A percentile compares a stretch with the other conserved stretches of the same genome.
Conservation (phyloP, 2,329 filamentous ascomycete genomes). For the Fusarium guadeloupense region DNA sequence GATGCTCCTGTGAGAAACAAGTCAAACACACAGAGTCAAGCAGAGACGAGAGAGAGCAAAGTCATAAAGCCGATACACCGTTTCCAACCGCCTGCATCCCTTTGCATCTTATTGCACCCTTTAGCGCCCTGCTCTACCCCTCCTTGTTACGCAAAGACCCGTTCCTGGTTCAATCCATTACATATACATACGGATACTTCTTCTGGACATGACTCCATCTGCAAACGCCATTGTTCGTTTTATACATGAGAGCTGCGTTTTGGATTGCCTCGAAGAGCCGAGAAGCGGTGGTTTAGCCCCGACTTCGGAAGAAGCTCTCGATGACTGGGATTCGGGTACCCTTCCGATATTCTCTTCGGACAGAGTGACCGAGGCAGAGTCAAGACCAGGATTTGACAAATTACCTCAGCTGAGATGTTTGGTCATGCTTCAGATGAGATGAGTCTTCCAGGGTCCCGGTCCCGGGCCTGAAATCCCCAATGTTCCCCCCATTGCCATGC, state of each 20-base stretch:
- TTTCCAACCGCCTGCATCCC: neutral
- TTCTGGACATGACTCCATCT: slow-evolving; percentile 3
- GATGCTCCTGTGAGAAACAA: slow-evolving; percentile 15
- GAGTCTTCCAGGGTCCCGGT: slow-evolving; percentile 37
- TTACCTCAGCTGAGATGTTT: neutral
- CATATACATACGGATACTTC: neutral
- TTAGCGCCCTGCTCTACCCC: slow-evolving; percentile 1
- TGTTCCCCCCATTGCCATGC: slow-evolving; percentile 23
- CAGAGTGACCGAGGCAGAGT: slow-evolving; percentile 14
- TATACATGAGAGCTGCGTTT: slow-evolving; percentile 3
- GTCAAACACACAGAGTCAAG: slow-evolving; percentile 2
- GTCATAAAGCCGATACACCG: slow-evolving; percentile 7
- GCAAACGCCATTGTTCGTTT: slow-evolving; percentile 8
- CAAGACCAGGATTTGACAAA: slow-evolving; percentile 1
- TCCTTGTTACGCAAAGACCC: slow-evolving; percentile 16
- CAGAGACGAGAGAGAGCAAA: neutral
- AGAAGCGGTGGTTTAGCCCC: slow-evolving; percentile 15
- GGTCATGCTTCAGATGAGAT: neutral
- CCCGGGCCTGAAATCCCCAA: slow-evolving; percentile 27
- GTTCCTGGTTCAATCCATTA: slow-evolving; percentile 10
- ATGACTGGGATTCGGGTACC: slow-evolving; percentile 2
- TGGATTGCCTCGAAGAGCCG: slow-evolving; percentile 17
- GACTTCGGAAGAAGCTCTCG: slow-evolving; percentile 28
- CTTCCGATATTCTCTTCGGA: slow-evolving; percentile 25
- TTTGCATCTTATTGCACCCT: slow-evolving; percentile 9